Percentiles rank a stretch among this genome's conserved stretches.
These are phyloP conservation scores for Lactifluus pinguis DNA, from an alignment of 768 basidiomycete genomes.

Conservation along the genomic window DNA sequence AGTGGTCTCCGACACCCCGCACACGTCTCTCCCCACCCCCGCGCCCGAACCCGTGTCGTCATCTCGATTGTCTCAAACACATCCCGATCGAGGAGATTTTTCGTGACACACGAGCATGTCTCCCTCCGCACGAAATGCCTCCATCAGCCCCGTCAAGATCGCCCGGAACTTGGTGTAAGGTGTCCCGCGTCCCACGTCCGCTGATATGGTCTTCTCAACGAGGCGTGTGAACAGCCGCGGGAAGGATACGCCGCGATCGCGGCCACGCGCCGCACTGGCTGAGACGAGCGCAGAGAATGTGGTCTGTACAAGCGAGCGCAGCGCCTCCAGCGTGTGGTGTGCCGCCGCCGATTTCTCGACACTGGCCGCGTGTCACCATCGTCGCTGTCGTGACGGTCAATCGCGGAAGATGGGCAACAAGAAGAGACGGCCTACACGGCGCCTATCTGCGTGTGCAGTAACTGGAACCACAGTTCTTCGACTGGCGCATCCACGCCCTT, in stretches of 20 bases:
- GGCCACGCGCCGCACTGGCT: conserved; percentile 52
- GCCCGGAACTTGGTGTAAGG: conserved; percentile 86
- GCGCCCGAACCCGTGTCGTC: conserved; percentile 44
- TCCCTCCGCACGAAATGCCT: conserved; percentile 86
- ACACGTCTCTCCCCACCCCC: conserved; percentile 57
- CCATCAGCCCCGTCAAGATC: conserved; percentile 91
- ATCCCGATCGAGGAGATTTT: conserved; percentile 72
- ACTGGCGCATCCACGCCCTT: conserved; percentile 35
- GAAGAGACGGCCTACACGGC: conserved; percentile 63
- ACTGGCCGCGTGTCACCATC: conserved; percentile 20
- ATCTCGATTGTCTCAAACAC: conserved; percentile 65
- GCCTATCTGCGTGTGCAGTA: conserved; percentile 75
- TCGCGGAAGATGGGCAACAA: conserved; percentile 23
- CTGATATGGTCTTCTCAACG: conserved; percentile 55
- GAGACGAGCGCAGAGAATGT: conserved; percentile 81
- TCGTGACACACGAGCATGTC: conserved; percentile 83
- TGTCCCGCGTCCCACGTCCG: conserved; percentile 40
- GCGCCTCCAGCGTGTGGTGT: conserved; percentile 33
- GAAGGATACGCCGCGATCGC: conserved; percentile 61
- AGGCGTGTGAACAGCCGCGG: conserved; percentile 88
- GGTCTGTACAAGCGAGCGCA: conserved; percentile 72
- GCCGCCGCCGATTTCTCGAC: not conserved
- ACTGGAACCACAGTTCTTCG: conserved; percentile 86
- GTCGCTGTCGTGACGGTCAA: not conserved
- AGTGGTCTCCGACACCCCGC: conserved; percentile 44